Evolutionary conservation across 2,329 filamentous ascomycete genomes (phyloP), one percentile per base, ranked within the genome.

Genomic region (Hypoxylon sp.): DNA sequence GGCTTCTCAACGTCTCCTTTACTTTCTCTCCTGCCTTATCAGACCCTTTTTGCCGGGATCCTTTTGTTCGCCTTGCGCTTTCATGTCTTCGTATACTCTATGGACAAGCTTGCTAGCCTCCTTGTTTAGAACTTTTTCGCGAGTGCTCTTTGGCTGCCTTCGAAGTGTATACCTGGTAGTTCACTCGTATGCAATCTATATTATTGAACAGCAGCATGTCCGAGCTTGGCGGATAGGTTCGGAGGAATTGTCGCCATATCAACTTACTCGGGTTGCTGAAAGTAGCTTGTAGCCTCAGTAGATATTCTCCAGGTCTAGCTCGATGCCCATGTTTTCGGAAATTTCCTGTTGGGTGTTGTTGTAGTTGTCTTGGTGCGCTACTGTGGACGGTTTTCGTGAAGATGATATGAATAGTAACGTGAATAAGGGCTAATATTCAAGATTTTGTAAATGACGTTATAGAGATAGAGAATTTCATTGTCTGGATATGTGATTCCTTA

Each of bases 321-420:
- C 64, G 5, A 23, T 56, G 28, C 55, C 59, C 5, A 43, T 55
- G 13, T 23, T 28, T 41, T 13, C 41, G 13, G 53, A 13, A 19
- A 63, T 55, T 49, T 67, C 64, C 53, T 67, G 53, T 48, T 67
- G 60, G 36, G 63, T 67, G 34, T 67, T 55, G 49, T 60, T 67
- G 49, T 67, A 63, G 52, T 67, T 63, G 32, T 67, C 60, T 60
- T 67, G 60, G 60, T 56, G 60, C 34, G 60, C 23, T 55, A 67
- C 63, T 9, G 30, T 41, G 48, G 38, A 11, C 7, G 2, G 7
- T 43, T 43, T 30, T 25, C 43, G 34, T 13, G 10, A 25, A 30
- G 28, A 51, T 5, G 23, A 51, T 7, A 34, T 34, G 13, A 30
- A 13, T 11, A 13, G 14, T 11, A 5, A 28, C 14, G 5, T 11